Conservation (phyloP, 208 protist species). For the Wallacemonas sp. region DNA sequence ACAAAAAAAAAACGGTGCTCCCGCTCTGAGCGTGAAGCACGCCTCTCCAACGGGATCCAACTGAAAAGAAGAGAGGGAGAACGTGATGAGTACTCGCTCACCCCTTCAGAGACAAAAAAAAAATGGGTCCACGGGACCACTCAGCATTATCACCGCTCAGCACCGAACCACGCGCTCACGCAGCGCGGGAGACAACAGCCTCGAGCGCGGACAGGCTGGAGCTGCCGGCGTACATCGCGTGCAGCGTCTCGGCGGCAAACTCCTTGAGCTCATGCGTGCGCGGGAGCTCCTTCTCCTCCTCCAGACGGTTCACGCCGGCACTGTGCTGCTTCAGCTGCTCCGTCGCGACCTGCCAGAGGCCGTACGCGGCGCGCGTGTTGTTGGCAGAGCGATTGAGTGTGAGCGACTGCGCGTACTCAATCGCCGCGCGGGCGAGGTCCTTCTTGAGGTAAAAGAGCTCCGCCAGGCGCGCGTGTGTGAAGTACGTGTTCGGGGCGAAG, state of each 20-base stretch:
- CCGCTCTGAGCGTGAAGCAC: no score
- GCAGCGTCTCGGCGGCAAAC: conserved; percentile 64
- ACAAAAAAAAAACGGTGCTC: no score
- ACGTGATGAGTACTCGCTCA: no score
- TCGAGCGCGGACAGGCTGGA: conserved; percentile 63
- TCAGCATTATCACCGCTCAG: neutral
- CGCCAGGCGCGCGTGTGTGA: conserved; percentile 62
- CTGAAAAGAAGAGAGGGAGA: no score
- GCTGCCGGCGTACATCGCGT: conserved; percentile 75
- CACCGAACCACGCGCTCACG: no score
- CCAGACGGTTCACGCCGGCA: conserved; percentile 24
- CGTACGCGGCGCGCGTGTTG: conserved; percentile 80
- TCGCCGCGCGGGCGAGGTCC: conserved; percentile 46
- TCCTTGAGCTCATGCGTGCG: conserved; percentile 55
- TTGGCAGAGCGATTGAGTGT: conserved; percentile 68
- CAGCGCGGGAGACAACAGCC: conserved; percentile 55
- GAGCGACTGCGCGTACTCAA: conserved; percentile 82
- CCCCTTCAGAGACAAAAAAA: conserved; percentile 1
- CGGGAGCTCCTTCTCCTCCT: conserved; percentile 38
- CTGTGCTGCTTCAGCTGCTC: conserved; percentile 59
- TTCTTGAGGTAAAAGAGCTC: conserved; percentile 79
- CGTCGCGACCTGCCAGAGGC: conserved; percentile 58
- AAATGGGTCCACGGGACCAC: conserved; percentile 2
- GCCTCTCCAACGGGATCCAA: no score
- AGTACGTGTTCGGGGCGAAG: conserved; percentile 51